phyloP scores from a whole-genome alignment of 371 early-diverging fungal genomes.

The Rhizopus delemar region DNA sequence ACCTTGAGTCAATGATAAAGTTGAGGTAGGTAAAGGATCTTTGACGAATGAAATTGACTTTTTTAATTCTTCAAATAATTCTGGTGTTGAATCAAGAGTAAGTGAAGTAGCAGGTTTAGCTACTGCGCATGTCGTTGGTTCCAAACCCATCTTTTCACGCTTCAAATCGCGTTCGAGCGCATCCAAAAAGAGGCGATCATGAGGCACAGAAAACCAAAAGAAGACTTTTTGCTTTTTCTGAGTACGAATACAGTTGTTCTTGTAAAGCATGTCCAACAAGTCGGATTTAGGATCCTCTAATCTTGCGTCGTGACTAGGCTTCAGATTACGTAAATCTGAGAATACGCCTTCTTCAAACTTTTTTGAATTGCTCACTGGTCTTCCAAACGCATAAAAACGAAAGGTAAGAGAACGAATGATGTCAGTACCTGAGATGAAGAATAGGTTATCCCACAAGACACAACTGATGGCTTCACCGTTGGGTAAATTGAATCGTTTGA shows the following conservation, averaged over 20 bases:
- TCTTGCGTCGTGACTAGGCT: conserved; percentile 96
- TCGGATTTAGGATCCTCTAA: conserved; percentile 96
- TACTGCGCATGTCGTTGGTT: conserved; percentile 74
- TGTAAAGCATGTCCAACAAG: conserved; percentile 97
- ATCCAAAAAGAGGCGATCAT: conserved; percentile 96
- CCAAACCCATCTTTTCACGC: conserved; percentile 86
- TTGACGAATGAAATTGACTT: conserved; percentile 29
- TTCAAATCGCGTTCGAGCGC: conserved; percentile 98
- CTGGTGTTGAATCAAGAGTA: conserved; percentile 65
- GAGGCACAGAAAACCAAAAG: conserved; percentile 98
- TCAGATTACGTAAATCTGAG: conserved; percentile 95
- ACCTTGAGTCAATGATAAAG: conserved; percentile 19
- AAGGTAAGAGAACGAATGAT: conserved; percentile 95
- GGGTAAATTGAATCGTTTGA: conserved; percentile 74
- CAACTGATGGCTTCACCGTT: conserved; percentile 90
- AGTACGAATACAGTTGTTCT: conserved; percentile 97
- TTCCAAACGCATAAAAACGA: conserved; percentile 90
- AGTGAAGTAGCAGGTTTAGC: conserved; percentile 64
- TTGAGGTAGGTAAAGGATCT: conserved; percentile 7
- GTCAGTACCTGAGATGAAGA: conserved; percentile 98
- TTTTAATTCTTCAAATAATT: conserved; percentile 61
- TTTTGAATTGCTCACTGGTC: conserved; percentile 89
- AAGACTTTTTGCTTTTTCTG: conserved; percentile 99
- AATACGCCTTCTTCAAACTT: conserved; percentile 99
- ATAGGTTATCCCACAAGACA: conserved; percentile 86